These are phyloP conservation scores for Tagetes patula DNA, from an alignment of 129 eudicot species.

Conservation along the genomic window DNA sequence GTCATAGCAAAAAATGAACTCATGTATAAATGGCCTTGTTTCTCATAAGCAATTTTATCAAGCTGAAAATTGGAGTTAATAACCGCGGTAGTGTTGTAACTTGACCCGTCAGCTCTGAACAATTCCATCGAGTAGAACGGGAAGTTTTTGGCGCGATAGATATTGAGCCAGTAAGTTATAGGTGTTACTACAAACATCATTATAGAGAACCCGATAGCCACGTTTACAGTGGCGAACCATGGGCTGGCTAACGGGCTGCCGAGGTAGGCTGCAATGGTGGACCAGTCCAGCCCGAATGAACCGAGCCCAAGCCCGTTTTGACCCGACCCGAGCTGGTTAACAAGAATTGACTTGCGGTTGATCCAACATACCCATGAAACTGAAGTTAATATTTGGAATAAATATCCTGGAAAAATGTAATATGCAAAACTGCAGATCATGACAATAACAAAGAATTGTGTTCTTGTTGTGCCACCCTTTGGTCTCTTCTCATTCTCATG, in stretches of 20 bases:
- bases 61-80: conserved; percentile 46
- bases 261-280: conserved; percentile 56
- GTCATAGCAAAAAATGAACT: conserved; percentile 56
- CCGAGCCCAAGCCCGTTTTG: conserved; percentile 62
- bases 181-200: conserved; percentile 58
- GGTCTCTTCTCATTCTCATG: conserved; percentile 57
- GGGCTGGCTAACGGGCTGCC: conserved; percentile 80
- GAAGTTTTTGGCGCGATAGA: conserved; percentile 48
- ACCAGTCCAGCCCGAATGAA: conserved; percentile 63
- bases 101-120: conserved; percentile 44
- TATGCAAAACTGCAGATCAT: conserved; percentile 49
- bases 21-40: conserved; percentile 45
- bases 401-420: conserved; percentile 53
- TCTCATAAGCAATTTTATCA: conserved; percentile 41
- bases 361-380: conserved; percentile 73
- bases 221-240: conserved; percentile 53
- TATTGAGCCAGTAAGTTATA: conserved; percentile 42
- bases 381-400: conserved; percentile 44
- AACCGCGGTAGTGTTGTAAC: conserved; percentile 39
- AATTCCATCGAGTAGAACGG: conserved; percentile 53
- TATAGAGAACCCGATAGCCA: conserved; percentile 48
- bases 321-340: conserved; percentile 70
- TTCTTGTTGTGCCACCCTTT: conserved; percentile 47
- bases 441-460: conserved; percentile 51
- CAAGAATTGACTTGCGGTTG: conserved; percentile 41